phyloP scores from a whole-genome alignment of 495 filamentous ascomycete genomes.

The Halenospora varia region DNA sequence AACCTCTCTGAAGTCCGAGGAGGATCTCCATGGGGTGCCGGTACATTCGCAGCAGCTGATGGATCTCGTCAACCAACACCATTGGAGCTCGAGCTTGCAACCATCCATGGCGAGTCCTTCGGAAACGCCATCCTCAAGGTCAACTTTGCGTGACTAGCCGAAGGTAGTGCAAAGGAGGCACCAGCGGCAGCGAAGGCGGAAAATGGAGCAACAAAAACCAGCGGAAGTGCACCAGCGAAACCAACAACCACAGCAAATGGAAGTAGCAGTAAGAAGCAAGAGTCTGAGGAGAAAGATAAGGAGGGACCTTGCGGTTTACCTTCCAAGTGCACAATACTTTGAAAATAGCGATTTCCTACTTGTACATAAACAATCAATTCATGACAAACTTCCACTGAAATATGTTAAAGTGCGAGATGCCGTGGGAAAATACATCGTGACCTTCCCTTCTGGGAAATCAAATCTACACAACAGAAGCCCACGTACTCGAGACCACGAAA shows the following conservation, averaged over 20 bases:
- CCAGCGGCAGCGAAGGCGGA: neutral
- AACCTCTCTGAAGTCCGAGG: conserved; percentile 76
- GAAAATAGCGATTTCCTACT: conserved; percentile 8
- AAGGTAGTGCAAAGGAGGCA: conserved; percentile 18
- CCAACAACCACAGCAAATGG: conserved; percentile 11
- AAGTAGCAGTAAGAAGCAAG: conserved; percentile 4
- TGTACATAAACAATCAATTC: neutral
- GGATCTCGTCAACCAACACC: conserved; percentile 76
- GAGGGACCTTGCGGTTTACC: conserved; percentile 70
- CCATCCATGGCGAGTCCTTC: conserved; percentile 80
- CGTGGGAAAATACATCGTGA: no score
- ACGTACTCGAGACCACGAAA: no score
- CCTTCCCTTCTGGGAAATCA: no score
- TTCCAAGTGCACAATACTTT: conserved; percentile 60
- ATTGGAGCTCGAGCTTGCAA: conserved; percentile 73
- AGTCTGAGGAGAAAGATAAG: conserved; percentile 36
- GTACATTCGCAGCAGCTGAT: conserved; percentile 76
- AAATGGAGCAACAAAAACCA: conserved; percentile 25
- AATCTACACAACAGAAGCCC: no score
- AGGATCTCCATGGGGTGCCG: conserved; percentile 89
- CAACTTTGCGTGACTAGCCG: conserved; percentile 81
- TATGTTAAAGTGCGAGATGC: no score
- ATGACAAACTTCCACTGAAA: neutral
- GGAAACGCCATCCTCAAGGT: conserved; percentile 73
- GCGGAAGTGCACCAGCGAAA: conserved; percentile 23